Base-by-base conservation (phyloP, 371 early-diverging fungal species). In the Nosema muscidifuracis region DNA sequence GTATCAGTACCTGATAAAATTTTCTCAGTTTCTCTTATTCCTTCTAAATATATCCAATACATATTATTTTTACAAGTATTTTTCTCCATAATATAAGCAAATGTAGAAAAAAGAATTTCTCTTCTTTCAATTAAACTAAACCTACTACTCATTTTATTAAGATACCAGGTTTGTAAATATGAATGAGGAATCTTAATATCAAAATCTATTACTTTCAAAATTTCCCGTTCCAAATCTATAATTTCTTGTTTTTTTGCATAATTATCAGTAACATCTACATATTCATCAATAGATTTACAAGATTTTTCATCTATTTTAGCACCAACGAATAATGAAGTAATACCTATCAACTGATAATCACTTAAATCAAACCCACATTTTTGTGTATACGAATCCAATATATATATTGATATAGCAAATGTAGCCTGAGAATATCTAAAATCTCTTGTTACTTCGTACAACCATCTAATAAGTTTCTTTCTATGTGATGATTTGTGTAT, bases 341-440 rank as follows among this genome's bases (percentile, higher is more conserved):
- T 66, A 34, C 83, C 83, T 13, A 80, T 44, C 12, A 83, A 61
- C 43, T 83, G 83, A 50, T 80, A 80, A 15, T 71, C 71, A 18
- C 26, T 50, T 40, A 72, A 43, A 16, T 53, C 44, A 26, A 72
- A 47, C 7, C 71, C 67, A 1, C 40, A 22, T 20, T 61, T 42
- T 18, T 56, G 57, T 36, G 61, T 62, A 51, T 79, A 83, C 43
- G 40, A 68, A 63, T 83, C 83, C 63, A 79, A 28, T 36, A 83
- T 77, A 30, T 71, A 58, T 0, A 80, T 66, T 4, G 78, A 70
- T 34, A 42, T 58, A 13, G 70, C 61, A 53, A 63, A 81, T 6
- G 79, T 79, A 20, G 65, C 22, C 20, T 62, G 64, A 13, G 61
- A 62, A 38, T 80, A 75, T 20, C 43, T 53, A 56, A 75, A 83